Evolutionary conservation across 495 filamentous ascomycete species (phyloP), one percentile per base, ranked within the genome.

Genomic region (Annulohypoxylon bovei): DNA sequence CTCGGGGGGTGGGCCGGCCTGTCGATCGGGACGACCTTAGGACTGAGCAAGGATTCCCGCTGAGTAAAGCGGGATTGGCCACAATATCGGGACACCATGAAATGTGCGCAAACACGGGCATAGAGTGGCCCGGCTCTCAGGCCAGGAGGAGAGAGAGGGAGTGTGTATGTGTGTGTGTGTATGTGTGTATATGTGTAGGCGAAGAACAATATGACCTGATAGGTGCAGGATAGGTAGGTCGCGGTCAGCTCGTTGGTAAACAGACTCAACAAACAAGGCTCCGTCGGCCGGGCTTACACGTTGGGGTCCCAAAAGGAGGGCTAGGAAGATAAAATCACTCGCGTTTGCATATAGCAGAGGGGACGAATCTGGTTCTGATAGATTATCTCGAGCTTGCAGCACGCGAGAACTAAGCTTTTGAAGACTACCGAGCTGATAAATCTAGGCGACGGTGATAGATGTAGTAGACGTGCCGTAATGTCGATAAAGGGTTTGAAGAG

Each of bases 11-110:
- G 63, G 63, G 64, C 67, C 67, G 63, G 68, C 23, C 50, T 70
- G 72, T 77, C 67, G 75, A 73, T 77, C 75, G 54, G 69, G 55
- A 70, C 33, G 49, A 65, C 46, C 60, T 50, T 18, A 65, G 49
- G 65, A 68, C 65, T 64, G 39, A 65, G 44, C 49, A 68, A 72
- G 61, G 70, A 30, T 65, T 65, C 60, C 54, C 32, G 61, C 65
- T 72, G 14, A 27, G 20, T 32, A 42, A 27, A 68, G 70, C 65
- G 55, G 61, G 55, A 68, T 67, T 67, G 54, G 30, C 46, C 64
- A 60, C 69, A 55, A 56, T 53, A 62, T 65, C 64, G 53, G 30
- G 46, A 61, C 59, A 68, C 58, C 53, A 55, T 40, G 39, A 37
- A 42, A 57, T 57, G 55, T 62, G 61, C 40, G 56, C 49, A 47